A percentile compares a stretch with the other conserved stretches of the same genome.
phyloP scores from a whole-genome alignment of 140 eudicot species.

The Flaveria floridana region DNA sequence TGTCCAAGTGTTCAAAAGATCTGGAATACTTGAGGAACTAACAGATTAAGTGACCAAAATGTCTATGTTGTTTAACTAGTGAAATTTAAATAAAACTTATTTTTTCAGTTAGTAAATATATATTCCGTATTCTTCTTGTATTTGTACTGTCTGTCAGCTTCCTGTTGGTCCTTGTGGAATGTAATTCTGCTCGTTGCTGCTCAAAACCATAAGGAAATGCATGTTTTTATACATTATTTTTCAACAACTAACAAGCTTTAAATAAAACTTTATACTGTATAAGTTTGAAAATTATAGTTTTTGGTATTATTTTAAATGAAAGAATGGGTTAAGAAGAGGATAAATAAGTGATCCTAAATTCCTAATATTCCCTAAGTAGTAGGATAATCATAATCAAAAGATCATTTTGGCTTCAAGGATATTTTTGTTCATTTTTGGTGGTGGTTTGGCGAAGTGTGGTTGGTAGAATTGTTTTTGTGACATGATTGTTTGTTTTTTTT shows the following conservation, averaged over 20 bases:
- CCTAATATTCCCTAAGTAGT: not conserved
- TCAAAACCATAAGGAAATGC: no score
- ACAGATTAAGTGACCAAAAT: constrained; percentile 6
- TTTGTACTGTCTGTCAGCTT: not conserved
- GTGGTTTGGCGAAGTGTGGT: constrained; percentile 14
- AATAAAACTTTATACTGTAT: not conserved
- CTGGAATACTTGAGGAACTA: not conserved
- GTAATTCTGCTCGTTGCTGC: no score
- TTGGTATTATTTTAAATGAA: not conserved
- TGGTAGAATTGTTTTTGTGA: not conserved
- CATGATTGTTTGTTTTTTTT: not conserved
- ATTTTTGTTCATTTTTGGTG: not conserved
- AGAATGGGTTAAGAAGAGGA: not conserved
- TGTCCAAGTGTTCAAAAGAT: not conserved
- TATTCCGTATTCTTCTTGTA: no score
- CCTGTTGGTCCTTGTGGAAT: no score
- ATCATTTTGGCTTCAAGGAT: constrained; percentile 3
- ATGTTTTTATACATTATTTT: constrained; percentile 3
- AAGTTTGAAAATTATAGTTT: not conserved
- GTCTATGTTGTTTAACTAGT: constrained; percentile 9
- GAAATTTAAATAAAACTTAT: not conserved
- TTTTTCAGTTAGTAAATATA: not conserved
- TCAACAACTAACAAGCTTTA: not conserved
- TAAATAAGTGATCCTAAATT: not conserved
- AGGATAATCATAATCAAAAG: not conserved